Percentiles rank a stretch among this genome's conserved stretches.
These are phyloP conservation scores for Schizochytrium sp. DNA, from an alignment of 108 stramenopile species.

Conservation along the genomic window DNA sequence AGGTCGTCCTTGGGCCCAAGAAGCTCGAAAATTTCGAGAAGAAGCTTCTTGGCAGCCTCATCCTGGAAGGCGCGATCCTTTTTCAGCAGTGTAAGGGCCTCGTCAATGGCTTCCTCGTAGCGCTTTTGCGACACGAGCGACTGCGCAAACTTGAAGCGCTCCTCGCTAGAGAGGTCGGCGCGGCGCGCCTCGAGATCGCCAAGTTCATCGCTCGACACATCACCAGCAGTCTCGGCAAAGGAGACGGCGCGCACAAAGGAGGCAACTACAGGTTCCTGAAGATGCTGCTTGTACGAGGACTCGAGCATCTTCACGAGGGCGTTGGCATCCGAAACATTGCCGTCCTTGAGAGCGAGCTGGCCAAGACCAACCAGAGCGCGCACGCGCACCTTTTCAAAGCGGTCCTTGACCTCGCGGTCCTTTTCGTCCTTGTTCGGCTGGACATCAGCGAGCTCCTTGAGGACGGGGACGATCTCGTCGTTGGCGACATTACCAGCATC, in stretches of 20 bases:
- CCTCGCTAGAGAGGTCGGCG: background rate
- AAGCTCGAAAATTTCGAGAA: background rate
- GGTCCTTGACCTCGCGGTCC: background rate
- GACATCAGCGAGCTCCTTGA: background rate
- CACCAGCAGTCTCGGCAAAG: background rate
- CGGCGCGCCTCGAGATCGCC: background rate
- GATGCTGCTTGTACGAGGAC: background rate
- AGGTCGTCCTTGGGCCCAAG: background rate
- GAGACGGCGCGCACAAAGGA: background rate
- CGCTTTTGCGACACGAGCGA: background rate
- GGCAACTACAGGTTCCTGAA: background rate
- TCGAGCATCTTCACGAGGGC: background rate
- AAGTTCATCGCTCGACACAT: background rate
- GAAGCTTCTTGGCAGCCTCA: background rate
- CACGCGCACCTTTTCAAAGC: background rate
- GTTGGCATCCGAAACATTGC: background rate
- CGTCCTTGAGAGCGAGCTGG: background rate
- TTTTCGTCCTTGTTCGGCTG: background rate
- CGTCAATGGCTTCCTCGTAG: background rate
- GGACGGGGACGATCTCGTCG: background rate
- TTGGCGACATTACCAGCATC: background rate
- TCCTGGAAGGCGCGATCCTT: background rate
- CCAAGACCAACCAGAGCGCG: background rate
- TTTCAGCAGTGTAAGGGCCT: background rate
- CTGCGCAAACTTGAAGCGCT: background rate